phyloP scores from a whole-genome alignment of 1,284 basidiomycete genomes.

The Pascua sp. region DNA sequence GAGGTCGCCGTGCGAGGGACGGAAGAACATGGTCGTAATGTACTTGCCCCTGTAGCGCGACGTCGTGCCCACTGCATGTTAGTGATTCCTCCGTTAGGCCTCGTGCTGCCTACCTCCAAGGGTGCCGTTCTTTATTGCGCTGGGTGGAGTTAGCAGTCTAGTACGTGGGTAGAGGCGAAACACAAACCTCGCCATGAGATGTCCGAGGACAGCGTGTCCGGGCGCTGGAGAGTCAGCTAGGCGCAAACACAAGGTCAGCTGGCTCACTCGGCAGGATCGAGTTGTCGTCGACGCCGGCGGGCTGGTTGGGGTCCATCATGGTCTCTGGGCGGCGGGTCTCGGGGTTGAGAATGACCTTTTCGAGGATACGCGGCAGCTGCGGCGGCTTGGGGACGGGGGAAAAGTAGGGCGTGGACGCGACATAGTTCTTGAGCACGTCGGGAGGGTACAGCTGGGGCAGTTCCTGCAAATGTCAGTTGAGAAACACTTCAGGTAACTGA shows the following conservation, averaged over 20 bases:
- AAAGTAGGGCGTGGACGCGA: conserved; percentile 46
- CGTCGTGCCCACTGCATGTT: conserved; percentile 69
- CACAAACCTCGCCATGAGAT: conserved; percentile 67
- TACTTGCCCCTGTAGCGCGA: conserved; percentile 91
- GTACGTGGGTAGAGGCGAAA: too few species aligned
- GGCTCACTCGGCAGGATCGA: conserved; percentile 69
- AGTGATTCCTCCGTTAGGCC: too few species aligned
- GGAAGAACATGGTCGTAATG: conserved; percentile 63
- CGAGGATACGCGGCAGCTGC: conserved; percentile 80
- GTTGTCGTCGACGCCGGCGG: conserved; percentile 68
- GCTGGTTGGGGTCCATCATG: conserved; percentile 26
- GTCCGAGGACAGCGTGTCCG: conserved; percentile 84
- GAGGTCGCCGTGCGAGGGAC: conserved; percentile 1
- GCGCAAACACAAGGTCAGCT: neutral
- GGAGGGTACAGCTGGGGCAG: conserved; percentile 51
- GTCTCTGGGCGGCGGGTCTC: conserved; percentile 44
- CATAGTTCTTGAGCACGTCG: conserved; percentile 18
- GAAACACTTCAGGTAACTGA: too few species aligned
- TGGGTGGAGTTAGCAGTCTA: conserved; percentile 49
- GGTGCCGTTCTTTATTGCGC: conserved; percentile 72
- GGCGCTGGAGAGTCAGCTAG: neutral
- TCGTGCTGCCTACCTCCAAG: conserved; percentile 55
- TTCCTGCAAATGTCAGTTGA: conserved; percentile 51
- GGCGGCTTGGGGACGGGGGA: conserved; percentile 70
- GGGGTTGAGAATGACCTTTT: conserved; percentile 72